Evolutionary conservation across 129 eudicot species (phyloP), one percentile per base, ranked within the genome.

Genomic region (Silybum marianum): DNA sequence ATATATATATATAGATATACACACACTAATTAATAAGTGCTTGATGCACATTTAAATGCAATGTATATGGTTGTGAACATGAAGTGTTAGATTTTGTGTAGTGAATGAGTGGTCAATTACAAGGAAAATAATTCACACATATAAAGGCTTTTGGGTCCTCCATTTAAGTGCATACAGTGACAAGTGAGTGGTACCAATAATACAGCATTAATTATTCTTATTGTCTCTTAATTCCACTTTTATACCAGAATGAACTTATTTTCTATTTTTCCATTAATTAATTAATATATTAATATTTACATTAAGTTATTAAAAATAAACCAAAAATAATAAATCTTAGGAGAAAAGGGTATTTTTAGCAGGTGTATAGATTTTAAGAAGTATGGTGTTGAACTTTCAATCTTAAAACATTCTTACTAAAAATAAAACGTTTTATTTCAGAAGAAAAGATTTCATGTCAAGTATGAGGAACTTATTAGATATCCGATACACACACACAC

Each of bases 141-240:
- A 73, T 73, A 81, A 81, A n/a, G 84, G 73, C 21, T 62, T 73
- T 62, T 73, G 79, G 74, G 73, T 72, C 67, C 84, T 73, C 74
- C 72, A 73, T 62, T 81, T 12, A 62, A 60, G 84, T 72, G 46
- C 16, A 13, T 23, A 76, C 23, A 60, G 71, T 66, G 42, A 63
- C 74, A 42, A 40, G 65, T 68, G 66, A 77, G 81, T 24, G 81
- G 81, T 65, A 40, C 62, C 73, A 39, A 7, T 66, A 77, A 30
- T 28, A 71, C 36, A 71, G n/a, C 14, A 38, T 71, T 71, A 71
- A 34, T 34, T 71, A 11, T 71, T 71, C 75, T 19, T 71, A n/a
- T 38, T 71, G 75, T 71, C 40, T 65, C 40, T 71, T 71, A 71
- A 71, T 71, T 22, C 28, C 75, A 38, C 21, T 71, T 71, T 71